Percentiles rank a stretch among this genome's conserved stretches.
These are phyloP conservation scores for Brassica rapa DNA, from an alignment of 345 rosid species.

Conservation along the genomic window DNA sequence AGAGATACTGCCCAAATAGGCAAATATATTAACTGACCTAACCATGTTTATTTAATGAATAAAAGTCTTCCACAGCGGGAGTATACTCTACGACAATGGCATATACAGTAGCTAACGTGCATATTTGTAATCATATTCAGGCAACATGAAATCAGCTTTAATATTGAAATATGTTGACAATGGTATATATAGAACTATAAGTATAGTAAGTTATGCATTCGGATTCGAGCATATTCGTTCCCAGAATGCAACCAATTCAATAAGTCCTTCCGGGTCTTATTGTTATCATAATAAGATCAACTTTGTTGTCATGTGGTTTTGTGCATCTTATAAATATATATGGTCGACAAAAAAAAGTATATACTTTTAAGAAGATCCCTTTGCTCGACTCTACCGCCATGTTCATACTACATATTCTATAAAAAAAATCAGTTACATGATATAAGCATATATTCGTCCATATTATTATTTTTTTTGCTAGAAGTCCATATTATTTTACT, in stretches of 20 bases:
- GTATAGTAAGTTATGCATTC: slow-evolving; percentile 20
- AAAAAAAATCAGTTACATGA: neutral
- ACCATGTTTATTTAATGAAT: slow-evolving; percentile 27
- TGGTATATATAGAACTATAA: neutral
- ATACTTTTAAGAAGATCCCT: slow-evolving; percentile 28
- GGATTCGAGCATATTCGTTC: slow-evolving; percentile 39
- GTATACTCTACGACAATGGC: slow-evolving; percentile 36
- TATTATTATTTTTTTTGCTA: too few relatives aligned
- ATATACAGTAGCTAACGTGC: slow-evolving; percentile 32
- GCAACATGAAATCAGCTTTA: slow-evolving; percentile 19
- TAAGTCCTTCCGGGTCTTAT: slow-evolving; percentile 25
- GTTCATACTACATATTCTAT: slow-evolving; percentile 2
- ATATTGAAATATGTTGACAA: slow-evolving; percentile 7
- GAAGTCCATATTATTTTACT: neutral
- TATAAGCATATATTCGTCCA: slow-evolving; percentile 7
- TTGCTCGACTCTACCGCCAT: slow-evolving; percentile 33
- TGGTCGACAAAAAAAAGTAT: slow-evolving; percentile 14
- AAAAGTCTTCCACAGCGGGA: slow-evolving; percentile 26
- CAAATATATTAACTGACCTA: slow-evolving; percentile 30
- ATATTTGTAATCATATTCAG: slow-evolving; percentile 14
- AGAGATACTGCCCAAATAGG: slow-evolving; percentile 25
- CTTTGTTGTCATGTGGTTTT: slow-evolving; percentile 29
- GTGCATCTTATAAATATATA: slow-evolving; percentile 20
- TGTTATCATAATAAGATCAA: neutral
- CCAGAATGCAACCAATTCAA: slow-evolving; percentile 37